Evolutionary conservation across 106 monocot species (phyloP), one percentile per base, ranked within the genome.

Genomic region (Allium cepa): DNA sequence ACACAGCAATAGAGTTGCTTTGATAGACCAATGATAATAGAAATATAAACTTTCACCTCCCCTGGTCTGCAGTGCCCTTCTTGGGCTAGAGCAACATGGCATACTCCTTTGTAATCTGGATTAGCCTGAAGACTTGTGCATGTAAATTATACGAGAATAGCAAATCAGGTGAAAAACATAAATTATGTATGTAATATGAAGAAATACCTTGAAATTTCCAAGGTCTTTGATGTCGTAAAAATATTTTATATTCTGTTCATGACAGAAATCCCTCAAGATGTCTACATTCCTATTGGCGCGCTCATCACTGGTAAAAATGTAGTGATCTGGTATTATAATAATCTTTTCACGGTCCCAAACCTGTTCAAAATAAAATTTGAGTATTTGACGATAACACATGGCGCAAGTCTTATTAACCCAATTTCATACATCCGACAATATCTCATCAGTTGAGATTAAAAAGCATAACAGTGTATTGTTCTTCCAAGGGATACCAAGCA

Each of bases 11-110:
- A 36, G 1, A 36, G 36, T 36, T 36, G 5, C 36, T 36, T 36
- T 5, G 36, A 36, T 36, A 3, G 5, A 36, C 36, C 36, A 36
- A 36, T 1, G 36, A 36, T 36, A 36, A 1, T 36, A 36, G 36
- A 36, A 22, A 36, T 36, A 36, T 36, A 11, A 28, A 58, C 49
- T 16, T 56, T 69, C 13, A 97, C 96, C 92, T 97, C 96, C 11
- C 96, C 96, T 70, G 96, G 96, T 80, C 96, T 79, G 72, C 96
- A 97, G 56, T 92, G 96, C 11, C 96, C 92, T 82, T 97, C 96
- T 79, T 97, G 96, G 62, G 96, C 92, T 75, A 97, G 84, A 59
- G 96, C 96, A 72, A 97, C 59, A 59, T 92, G 96, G 60, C 92
- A 97, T 49, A 92, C 96, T 71, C 96, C 92, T 78, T 92, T 92